These are phyloP conservation scores for Penicillium psychrofluorescens DNA, from an alignment of 495 filamentous ascomycete genomes.

Conservation along the genomic window DNA sequence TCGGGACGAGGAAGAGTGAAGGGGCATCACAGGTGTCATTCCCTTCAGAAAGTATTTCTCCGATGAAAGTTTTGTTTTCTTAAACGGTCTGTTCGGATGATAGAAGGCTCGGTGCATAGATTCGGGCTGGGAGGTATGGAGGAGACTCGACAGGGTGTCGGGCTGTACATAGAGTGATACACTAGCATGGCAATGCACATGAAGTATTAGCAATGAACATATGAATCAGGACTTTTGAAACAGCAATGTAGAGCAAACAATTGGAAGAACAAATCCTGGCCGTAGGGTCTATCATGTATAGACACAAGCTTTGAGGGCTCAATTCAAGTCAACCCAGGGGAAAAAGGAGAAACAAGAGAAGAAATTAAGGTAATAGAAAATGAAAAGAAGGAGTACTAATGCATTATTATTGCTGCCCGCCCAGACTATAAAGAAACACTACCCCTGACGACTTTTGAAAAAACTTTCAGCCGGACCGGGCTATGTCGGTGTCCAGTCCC, in stretches of 20 bases:
- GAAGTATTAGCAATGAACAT: no score
- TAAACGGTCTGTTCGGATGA: not conserved
- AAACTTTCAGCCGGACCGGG: conserved; percentile 4
- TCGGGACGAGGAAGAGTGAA: conserved; percentile 2
- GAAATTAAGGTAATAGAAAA: not conserved
- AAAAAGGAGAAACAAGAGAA: not conserved
- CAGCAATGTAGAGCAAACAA: not conserved
- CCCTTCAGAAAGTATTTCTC: no score
- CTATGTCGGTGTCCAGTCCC: conserved; percentile 8
- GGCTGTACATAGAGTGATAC: conserved; percentile 6
- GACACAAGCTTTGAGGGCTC: no score
- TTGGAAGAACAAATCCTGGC: not conserved
- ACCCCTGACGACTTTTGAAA: conserved; percentile 2
- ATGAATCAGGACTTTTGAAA: not conserved
- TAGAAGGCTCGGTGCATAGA: not conserved
- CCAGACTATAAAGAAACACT: conserved; percentile 5
- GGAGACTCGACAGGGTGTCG: not conserved
- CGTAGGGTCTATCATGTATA: no score
- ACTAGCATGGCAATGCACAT: not conserved
- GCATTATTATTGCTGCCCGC: no score
- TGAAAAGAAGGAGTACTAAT: not conserved
- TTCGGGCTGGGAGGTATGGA: not conserved
- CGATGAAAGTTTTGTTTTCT: not conserved
- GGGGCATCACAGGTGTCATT: not conserved
- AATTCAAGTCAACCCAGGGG: no score